Base-by-base conservation (phyloP, 2,329 filamentous ascomycete genomes). In the Coniochaeta hoffmannii region DNA sequence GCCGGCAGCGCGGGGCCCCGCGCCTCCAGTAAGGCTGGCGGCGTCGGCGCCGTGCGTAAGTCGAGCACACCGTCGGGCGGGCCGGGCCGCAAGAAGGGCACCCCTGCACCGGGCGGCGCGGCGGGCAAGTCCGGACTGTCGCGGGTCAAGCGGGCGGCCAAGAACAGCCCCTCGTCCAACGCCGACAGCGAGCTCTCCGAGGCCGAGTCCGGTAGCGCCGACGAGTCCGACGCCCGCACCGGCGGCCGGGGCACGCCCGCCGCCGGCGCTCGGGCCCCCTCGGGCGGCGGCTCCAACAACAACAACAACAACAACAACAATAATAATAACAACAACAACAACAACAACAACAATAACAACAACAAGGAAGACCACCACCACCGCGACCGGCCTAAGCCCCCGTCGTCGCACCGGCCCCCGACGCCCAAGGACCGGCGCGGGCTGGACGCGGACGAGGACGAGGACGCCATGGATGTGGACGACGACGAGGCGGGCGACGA, bases 401-500 rank as follows among this genome's bases (percentile, higher is more conserved):
- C n/a, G n/a, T n/a, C n/a, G 12, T 52, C 26, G 26, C 53, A 28
- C 22, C 51, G 53, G 52, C 46, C 31, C 64, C 28, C 19, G 51
- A 57, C 50, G 31, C 49, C 46, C 46, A 66, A 56, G 67, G 65
- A 24, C 66, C 65, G 61, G 57, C 54, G 17, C 72, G 75, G 53
- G 65, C 66, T 52, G 72, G 72, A 59, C 66, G 73, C 52, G 14
- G 67, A 65, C 38, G 72, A 77, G 31, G 74, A 76, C 54, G 77
- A 85, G 62, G 83, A 82, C 63, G 67, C 72, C 57, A 72, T 82
- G 62, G 79, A 79, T 28, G 76, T 69, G 61, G 77, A 83, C 22
- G 85, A 87, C 31, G 87, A 90, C 52, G 87, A 90, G 55, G 87
- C 86, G 41, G 85, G 84, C 55, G 86, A 87, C 59, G 88, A 91